Conservation (phyloP, 768 basidiomycete genomes). For the Pulveroboletus sp. region DNA sequence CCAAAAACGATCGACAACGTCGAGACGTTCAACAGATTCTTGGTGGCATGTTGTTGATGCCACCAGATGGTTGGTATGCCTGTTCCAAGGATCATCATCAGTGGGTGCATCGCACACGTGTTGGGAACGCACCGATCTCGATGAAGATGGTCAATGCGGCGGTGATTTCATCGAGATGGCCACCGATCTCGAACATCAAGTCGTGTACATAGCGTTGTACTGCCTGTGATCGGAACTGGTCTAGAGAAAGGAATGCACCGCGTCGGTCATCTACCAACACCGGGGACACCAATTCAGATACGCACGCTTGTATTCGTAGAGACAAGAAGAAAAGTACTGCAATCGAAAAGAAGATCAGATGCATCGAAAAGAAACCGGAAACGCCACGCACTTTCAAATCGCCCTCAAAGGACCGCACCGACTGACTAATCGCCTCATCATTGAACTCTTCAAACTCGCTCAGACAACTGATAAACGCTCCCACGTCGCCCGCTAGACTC, state of each 20-base stretch:
- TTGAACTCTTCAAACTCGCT: constrained; percentile 56
- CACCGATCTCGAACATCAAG: constrained; percentile 44
- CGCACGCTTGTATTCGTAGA: constrained; percentile 44
- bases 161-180: constrained; percentile 49
- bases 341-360: background rate
- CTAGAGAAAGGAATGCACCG: constrained; percentile 31
- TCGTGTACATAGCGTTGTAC: constrained; percentile 54
- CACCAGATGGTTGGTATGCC: constrained; percentile 53
- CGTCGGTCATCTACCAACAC: background rate
- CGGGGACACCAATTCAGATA: background rate
- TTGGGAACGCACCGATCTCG: constrained; percentile 41
- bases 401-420: constrained; percentile 44
- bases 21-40: constrained; percentile 48
- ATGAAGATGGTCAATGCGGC: constrained; percentile 47
- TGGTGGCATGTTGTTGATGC: constrained; percentile 47
- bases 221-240: constrained; percentile 47
- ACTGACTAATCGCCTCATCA: constrained; percentile 47
- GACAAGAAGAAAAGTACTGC: constrained; percentile 51
- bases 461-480: constrained; percentile 44
- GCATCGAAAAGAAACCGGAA: background rate
- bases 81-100: constrained; percentile 13
- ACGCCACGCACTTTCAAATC: constrained; percentile 40
- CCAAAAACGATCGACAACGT: constrained; percentile 56
- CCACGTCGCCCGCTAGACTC: constrained; percentile 44
- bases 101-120: background rate